Base-by-base conservation (phyloP, 257 asterid genomes). In the Rubia yunnanensis region DNA sequence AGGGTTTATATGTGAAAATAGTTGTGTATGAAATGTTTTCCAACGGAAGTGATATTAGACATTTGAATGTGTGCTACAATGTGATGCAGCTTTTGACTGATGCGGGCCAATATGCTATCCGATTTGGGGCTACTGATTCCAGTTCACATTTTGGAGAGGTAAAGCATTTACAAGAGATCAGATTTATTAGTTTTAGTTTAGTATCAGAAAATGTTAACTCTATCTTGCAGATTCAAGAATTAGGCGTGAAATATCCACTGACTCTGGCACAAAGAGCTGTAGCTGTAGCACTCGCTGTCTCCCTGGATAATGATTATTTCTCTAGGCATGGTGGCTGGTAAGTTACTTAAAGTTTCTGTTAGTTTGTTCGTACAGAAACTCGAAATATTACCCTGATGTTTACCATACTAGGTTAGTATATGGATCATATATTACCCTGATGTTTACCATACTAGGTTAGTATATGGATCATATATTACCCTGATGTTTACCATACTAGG, bases 101-200 rank as follows among this genome's bases (percentile, higher is more conserved):
- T 79, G 98, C 98, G 73, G 98, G 98, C 70, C 96, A 92, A 82
- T 92, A 89, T 76, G 95, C 87, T 76, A 89, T 92, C 64, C 84
- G 92, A 27, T 92, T 92, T 68, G 98, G 98, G 58, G 78, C 75
- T 74, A 77, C 95, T 24, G 74, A 85, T 69, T 70, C 89, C 60
- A 80, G 70, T 62, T 74, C 53, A 64, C 86, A 84, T 74, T 76
- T 78, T 83, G 59, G 75, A 60, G 87, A 78, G 94, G 96, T 92
- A 82, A 70, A 75, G 58, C 74, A 70, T 34, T 60, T 63, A 60
- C 66, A 17, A 27, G 34, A 60, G 61, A 26, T 34, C 23, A 35
- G 11, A 30, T 30, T 31, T 63, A 9, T 9, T 28, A 58, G 32
- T 55, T 59, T 36, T 24, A 35, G 3, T 36, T 31, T 23, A 55